A percentile compares a stretch with the other conserved stretches of the same genome.
These are phyloP conservation scores for Ceratobasidium papillatum DNA, from an alignment of 1,284 basidiomycete species.

Conservation along the genomic window DNA sequence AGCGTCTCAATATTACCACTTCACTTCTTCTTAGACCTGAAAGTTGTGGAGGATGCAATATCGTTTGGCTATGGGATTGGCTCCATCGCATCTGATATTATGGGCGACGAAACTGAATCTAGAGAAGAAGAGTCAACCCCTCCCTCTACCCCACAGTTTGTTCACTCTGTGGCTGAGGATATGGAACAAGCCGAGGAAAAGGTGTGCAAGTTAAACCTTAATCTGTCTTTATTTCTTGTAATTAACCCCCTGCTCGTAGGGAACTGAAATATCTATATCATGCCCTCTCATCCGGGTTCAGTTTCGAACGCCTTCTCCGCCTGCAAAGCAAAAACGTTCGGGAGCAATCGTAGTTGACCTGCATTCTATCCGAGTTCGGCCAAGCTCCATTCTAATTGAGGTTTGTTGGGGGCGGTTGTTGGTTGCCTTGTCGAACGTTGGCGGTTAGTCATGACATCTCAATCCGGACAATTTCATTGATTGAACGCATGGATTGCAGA, in stretches of 20 bases:
- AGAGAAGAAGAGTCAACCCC: slow-evolving; percentile 4
- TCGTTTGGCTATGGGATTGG: slow-evolving; percentile 33
- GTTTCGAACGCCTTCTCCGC: slow-evolving; percentile 57
- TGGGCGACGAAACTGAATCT: slow-evolving; percentile 8
- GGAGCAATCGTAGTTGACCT: slow-evolving; percentile 73
- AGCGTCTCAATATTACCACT: slow-evolving; percentile 64
- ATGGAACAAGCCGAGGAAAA: slow-evolving; percentile 32
- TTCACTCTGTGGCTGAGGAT: slow-evolving; percentile 29
- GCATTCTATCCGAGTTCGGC: slow-evolving; percentile 60
- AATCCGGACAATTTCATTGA: background rate
- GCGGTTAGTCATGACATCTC: slow-evolving; percentile 42
- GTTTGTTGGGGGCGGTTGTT: slow-evolving; percentile 58
- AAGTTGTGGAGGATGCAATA: slow-evolving; percentile 62
- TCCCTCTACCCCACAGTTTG: slow-evolving; percentile 11
- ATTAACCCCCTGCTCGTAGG: background rate
- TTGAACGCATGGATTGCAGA: background rate
- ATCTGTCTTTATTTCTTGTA: background rate
- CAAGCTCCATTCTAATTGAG: slow-evolving; percentile 48
- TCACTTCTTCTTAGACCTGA: slow-evolving; percentile 80
- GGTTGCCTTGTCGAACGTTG: slow-evolving; percentile 58
- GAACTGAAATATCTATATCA: slow-evolving; percentile 43
- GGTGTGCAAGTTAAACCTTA: background rate
- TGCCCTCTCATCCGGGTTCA: slow-evolving; percentile 67
- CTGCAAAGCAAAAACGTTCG: slow-evolving; percentile 58
- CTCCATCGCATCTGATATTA: background rate